Evolutionary conservation across 805 yeast genomes (phyloP).

Genomic region (Starmerella sirachaensis): DNA sequence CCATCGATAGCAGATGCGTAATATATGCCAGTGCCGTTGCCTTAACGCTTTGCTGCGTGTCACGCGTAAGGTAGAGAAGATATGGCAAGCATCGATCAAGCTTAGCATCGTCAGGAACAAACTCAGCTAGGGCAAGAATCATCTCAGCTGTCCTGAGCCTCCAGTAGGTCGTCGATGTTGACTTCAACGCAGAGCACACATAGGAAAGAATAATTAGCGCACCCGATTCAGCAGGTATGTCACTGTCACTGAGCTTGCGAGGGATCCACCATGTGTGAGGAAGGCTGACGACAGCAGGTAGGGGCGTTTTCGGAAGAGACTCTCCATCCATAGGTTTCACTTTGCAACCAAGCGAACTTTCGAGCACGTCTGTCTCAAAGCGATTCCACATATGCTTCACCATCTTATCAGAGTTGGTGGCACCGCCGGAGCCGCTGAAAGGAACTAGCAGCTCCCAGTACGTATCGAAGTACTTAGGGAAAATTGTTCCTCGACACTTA

Average conservation of each 20-base stretch:
- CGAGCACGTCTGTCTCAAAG: slow-evolving; percentile 12
- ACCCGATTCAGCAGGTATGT: slow-evolving; percentile 26
- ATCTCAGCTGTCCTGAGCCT: slow-evolving; percentile 64
- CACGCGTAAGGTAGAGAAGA: slow-evolving; percentile 59
- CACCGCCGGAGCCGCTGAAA: slow-evolving; percentile 16
- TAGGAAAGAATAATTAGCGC: slow-evolving; percentile 47
- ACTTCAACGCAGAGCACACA: slow-evolving; percentile 47
- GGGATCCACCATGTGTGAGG: slow-evolving; percentile 12
- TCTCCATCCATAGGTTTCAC: slow-evolving; percentile 6
- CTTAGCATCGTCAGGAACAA: slow-evolving; percentile 68
- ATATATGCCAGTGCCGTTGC: slow-evolving; percentile 51
- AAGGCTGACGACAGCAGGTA: slow-evolving; percentile 14
- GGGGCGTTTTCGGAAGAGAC: slow-evolving; percentile 4
- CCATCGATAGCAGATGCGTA: slow-evolving; percentile 54
- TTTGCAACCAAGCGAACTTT: slow-evolving; percentile 5
- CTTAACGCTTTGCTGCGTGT: slow-evolving; percentile 52
- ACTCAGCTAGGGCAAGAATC: slow-evolving; percentile 62
- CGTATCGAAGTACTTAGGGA: slow-evolving; percentile 55
- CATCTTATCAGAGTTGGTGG: slow-evolving; percentile 41
- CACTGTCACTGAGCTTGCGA: not conserved
- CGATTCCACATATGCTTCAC: slow-evolving; percentile 38
- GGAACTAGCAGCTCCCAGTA: slow-evolving; percentile 30
- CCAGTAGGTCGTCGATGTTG: slow-evolving; percentile 47
- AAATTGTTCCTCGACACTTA: slow-evolving; percentile 39
- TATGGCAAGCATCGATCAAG: slow-evolving; percentile 79